These are phyloP conservation scores for Phialophora verrucosa DNA, from an alignment of 2,329 filamentous ascomycete genomes.

Conservation along the genomic window DNA sequence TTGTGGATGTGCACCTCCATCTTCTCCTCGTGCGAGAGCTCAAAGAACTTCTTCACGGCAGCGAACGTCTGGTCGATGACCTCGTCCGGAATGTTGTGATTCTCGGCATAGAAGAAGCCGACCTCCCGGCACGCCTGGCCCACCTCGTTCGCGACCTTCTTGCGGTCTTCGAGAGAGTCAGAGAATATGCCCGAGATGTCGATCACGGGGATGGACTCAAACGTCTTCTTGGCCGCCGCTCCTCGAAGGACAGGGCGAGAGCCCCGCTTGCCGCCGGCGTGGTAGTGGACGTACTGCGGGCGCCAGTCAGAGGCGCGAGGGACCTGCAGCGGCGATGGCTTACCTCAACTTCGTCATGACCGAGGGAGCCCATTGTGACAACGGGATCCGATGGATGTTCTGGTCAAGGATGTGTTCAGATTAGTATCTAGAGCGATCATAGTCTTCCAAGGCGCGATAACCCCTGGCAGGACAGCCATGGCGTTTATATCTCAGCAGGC, in stretches of 20 bases:
- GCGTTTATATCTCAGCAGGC: conserved; percentile 10
- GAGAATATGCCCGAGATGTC: conserved; percentile 52
- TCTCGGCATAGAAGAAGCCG: conserved; percentile 48
- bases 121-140: conserved; percentile 47
- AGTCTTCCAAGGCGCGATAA: neutral
- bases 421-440: neutral
- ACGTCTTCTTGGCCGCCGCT: conserved; percentile 19
- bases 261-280: conserved; percentile 14
- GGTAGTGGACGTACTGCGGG: conserved; percentile 16
- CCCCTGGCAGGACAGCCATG: conserved; percentile 9
- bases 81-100: conserved; percentile 9
- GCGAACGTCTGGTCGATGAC: conserved; percentile 43
- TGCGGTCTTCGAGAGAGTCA: conserved; percentile 44
- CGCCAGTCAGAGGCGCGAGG: conserved; percentile 4
- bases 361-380: conserved; percentile 14
- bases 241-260: conserved; percentile 14
- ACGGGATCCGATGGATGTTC: neutral
- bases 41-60: conserved; percentile 52
- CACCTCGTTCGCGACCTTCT: conserved; percentile 49
- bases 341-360: conserved; percentile 15
- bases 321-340: neutral
- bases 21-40: conserved; percentile 53
- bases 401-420: neutral
- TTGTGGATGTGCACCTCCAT: conserved; percentile 52
- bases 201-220: conserved; percentile 50